Conservation (phyloP, 2,329 filamentous ascomycete genomes). For the Neospermospora avenae region DNA sequence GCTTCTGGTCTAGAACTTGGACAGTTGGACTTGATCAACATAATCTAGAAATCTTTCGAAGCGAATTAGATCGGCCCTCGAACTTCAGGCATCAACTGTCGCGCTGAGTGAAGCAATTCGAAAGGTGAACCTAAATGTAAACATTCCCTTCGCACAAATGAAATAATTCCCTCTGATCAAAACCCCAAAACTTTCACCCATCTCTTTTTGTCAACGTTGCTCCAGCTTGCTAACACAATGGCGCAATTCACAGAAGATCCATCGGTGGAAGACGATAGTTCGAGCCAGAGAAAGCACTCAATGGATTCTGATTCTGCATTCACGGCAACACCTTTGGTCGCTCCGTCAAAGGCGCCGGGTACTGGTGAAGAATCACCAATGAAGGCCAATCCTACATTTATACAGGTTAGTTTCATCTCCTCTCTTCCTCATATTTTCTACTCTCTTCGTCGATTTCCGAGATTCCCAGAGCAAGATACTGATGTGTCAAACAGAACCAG, state of each 20-base stretch:
- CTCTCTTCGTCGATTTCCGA: not conserved
- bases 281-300: not conserved
- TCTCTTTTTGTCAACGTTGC: not conserved
- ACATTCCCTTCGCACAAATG: not conserved
- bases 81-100: not conserved
- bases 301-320: constrained; percentile 23
- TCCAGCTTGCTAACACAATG: constrained; percentile 14
- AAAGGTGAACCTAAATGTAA: constrained; percentile 1
- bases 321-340: constrained; percentile 16
- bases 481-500: constrained; percentile 18
- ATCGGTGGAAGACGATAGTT: not conserved
- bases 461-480: not conserved
- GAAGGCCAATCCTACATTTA: constrained; percentile 17
- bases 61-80: not conserved
- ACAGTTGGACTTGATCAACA: too few species aligned
- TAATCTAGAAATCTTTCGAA: not conserved
- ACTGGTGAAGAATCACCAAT: not conserved
- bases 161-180: not conserved
- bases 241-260: constrained; percentile 9
- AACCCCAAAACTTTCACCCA: not conserved
- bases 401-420: constrained; percentile 7
- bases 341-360: not conserved
- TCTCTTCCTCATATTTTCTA: not conserved
- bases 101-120: not conserved
- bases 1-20: too few species aligned